Conservation (phyloP, 78 protist genomes). For the Dictyostelium brefeldianum region DNA sequence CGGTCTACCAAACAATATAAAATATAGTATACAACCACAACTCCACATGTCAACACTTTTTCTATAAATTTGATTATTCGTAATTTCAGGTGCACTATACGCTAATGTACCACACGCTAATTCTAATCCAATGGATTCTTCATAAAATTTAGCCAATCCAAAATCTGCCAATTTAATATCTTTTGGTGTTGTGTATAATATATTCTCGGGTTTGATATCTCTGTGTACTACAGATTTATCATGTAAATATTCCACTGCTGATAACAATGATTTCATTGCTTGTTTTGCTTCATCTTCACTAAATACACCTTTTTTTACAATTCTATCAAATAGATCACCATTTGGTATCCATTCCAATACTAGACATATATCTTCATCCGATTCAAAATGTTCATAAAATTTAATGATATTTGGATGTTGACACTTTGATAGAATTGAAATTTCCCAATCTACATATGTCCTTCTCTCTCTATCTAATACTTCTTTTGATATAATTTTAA, state of each 20-base stretch:
- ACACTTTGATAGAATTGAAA: constrained; percentile 71
- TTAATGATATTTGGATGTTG: constrained; percentile 81
- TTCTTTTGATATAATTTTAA: constrained; percentile 62
- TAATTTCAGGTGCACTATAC: constrained; percentile 92
- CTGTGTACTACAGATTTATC: constrained; percentile 80
- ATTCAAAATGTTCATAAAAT: constrained; percentile 75
- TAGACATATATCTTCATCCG: constrained; percentile 68
- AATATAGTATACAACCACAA: constrained; percentile 66
- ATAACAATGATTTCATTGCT: constrained; percentile 72
- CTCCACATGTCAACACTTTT: constrained; percentile 74
- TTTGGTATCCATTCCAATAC: constrained; percentile 81
- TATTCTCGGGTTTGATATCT: constrained; percentile 89
- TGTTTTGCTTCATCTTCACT: constrained; percentile 73
- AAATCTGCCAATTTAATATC: constrained; percentile 87
- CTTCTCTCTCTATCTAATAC: constrained; percentile 33
- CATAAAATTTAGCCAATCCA: constrained; percentile 80
- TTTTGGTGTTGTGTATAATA: constrained; percentile 49
- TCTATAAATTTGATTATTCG: constrained; percentile 51
- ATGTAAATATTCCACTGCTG: constrained; percentile 82
- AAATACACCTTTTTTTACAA: constrained; percentile 75
- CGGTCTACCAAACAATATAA: constrained; percentile 65
- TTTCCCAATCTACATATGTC: constrained; percentile 75
- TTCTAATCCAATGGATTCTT: constrained; percentile 61
- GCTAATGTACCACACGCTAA: constrained; percentile 87
- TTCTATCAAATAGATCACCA: constrained; percentile 87